Percentiles rank a stretch among this genome's conserved stretches.
phyloP scores from a whole-genome alignment of 2,329 filamentous ascomycete species.

The Neoscytalidium dimidiatum region DNA sequence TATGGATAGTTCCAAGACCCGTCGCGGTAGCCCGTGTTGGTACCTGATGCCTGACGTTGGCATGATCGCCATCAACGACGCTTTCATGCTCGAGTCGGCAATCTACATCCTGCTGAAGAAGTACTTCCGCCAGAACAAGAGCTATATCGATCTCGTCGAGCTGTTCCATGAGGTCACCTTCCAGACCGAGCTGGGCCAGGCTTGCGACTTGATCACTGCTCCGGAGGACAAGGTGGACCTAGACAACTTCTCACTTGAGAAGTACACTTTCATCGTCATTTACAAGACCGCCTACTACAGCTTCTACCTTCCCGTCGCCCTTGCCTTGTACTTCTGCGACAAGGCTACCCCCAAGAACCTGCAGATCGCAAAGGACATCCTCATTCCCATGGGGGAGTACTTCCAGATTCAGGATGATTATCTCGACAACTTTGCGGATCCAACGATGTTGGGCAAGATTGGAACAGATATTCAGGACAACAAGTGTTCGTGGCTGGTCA shows the following conservation, averaged over 20 bases:
- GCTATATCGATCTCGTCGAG: constrained; percentile 90
- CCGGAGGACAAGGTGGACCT: constrained; percentile 93
- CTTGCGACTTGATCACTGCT: constrained; percentile 91
- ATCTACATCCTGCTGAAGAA: constrained; percentile 94
- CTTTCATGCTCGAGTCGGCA: constrained; percentile 72
- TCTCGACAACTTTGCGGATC: constrained; percentile 95
- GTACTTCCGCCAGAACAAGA: constrained; percentile 83
- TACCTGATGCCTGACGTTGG: constrained; percentile 87
- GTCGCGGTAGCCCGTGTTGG: constrained; percentile 94
- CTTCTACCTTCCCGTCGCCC: constrained; percentile 95
- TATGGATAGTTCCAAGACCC: constrained; percentile 95
- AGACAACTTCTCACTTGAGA: constrained; percentile 91
- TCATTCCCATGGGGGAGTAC: constrained; percentile 97
- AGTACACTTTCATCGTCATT: constrained; percentile 97
- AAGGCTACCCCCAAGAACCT: constrained; percentile 87
- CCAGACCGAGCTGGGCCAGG: constrained; percentile 94
- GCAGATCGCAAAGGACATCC: constrained; percentile 83
- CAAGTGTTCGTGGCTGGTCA: constrained; percentile 98
- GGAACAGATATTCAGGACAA: constrained; percentile 99
- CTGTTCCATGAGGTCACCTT: constrained; percentile 93
- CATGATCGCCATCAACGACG: constrained; percentile 97
- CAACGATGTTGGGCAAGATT: constrained; percentile 94
- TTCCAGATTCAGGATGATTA: constrained; percentile 99
- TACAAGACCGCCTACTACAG: constrained; percentile 99
- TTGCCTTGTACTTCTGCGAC: constrained; percentile 83